Evolutionary conservation across 1,284 basidiomycete species (phyloP).

Genomic region (Clitocybe nebularis): DNA sequence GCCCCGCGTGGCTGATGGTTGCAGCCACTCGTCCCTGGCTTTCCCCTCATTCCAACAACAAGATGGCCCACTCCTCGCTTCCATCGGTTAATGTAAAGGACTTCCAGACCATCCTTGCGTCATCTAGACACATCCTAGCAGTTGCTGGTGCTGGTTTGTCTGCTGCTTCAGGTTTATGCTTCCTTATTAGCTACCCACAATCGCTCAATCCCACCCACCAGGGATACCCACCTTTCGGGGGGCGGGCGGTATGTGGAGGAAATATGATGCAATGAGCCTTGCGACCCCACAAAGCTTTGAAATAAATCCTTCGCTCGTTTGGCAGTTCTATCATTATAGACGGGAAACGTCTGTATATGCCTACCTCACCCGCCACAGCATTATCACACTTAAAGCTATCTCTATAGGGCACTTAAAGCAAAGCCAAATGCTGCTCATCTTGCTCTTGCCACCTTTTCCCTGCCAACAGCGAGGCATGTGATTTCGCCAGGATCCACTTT

Average conservation of each 20-base stretch:
- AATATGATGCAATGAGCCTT: slow-evolving; percentile 50
- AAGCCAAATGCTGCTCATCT: slow-evolving; percentile 56
- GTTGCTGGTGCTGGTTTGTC: slow-evolving; percentile 64
- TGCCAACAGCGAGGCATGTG: slow-evolving; percentile 33
- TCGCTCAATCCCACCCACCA: slow-evolving; percentile 19
- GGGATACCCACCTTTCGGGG: slow-evolving; percentile 68
- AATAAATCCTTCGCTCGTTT: slow-evolving; percentile 49
- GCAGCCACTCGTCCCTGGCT: too few relatives aligned
- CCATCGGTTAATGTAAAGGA: slow-evolving; percentile 24
- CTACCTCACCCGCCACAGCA: slow-evolving; percentile 6
- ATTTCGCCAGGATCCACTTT: slow-evolving; percentile 43
- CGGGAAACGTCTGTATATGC: slow-evolving; percentile 48
- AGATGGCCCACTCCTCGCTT: slow-evolving; percentile 10
- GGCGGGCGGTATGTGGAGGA: slow-evolving; percentile 57
- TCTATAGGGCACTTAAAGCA: slow-evolving; percentile 41
- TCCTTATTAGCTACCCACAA: slow-evolving; percentile 1
- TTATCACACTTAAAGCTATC: not conserved
- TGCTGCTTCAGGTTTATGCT: slow-evolving; percentile 48
- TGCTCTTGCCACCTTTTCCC: slow-evolving; percentile 45
- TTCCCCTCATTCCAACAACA: too few relatives aligned
- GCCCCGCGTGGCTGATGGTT: not conserved
- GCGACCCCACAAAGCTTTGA: slow-evolving; percentile 58
- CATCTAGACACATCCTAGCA: slow-evolving; percentile 48
- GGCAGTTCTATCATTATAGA: slow-evolving; percentile 71
- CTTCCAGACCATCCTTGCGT: slow-evolving; percentile 26